A percentile compares a stretch with the other conserved stretches of the same genome.
Evolutionary conservation across 805 yeast species (phyloP).

Genomic region (Candida odintsovae): DNA sequence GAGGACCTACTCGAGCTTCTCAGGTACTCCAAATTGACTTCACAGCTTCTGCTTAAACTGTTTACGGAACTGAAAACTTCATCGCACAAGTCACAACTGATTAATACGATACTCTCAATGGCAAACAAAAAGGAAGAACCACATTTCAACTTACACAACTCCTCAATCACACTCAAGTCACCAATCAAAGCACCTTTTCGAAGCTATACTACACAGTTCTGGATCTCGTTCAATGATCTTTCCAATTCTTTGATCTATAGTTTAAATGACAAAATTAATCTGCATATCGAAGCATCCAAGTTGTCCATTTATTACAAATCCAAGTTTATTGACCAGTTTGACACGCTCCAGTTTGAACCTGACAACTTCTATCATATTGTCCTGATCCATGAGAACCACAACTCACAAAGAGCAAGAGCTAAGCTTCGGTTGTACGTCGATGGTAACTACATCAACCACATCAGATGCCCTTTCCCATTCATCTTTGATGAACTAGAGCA

Average conservation of each 20-base stretch:
- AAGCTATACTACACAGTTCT: constrained; percentile 23
- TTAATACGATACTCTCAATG: constrained; percentile 5
- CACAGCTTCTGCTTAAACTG: neutral
- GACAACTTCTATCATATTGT: constrained; percentile 17
- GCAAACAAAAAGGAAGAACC: constrained; percentile 12
- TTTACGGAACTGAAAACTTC: neutral
- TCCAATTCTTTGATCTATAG: constrained; percentile 25
- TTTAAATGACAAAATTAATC: constrained; percentile 11
- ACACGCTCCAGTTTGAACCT: constrained; percentile 13
- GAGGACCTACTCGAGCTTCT: neutral
- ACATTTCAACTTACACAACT: constrained; percentile 25
- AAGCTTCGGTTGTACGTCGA: constrained; percentile 14
- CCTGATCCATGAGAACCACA: constrained; percentile 10
- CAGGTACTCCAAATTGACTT: neutral
- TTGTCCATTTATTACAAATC: constrained; percentile 21
- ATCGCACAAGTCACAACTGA: neutral
- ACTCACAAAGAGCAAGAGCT: constrained; percentile 9
- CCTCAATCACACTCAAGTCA: constrained; percentile 16
- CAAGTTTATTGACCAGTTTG: constrained; percentile 9
- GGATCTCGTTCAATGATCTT: constrained; percentile 25
- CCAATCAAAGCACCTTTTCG: neutral
- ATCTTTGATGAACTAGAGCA: constrained; percentile 3
- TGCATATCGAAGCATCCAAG: constrained; percentile 29
- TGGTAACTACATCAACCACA: constrained; percentile 16
- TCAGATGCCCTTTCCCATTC: constrained; percentile 17